phyloP scores from a whole-genome alignment of 169 alveolate genomes.

The Plasmodium reichenowi region DNA sequence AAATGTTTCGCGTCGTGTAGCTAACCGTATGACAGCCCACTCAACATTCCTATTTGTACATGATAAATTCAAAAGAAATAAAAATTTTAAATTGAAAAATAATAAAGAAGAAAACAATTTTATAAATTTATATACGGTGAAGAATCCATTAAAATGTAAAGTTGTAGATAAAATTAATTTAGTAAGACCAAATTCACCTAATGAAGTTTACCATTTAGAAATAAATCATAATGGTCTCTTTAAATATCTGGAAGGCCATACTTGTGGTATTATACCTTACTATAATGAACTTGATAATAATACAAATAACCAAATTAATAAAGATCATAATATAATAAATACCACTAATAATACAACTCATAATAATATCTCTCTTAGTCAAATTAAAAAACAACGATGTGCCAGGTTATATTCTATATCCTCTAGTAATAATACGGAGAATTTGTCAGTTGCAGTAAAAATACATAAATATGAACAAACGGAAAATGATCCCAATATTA shows the following conservation, averaged over 20 bases:
- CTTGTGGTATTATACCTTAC: constrained; percentile 85
- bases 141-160: constrained; percentile 79
- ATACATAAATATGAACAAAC: constrained; percentile 50
- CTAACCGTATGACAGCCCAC: background rate
- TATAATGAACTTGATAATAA: constrained; percentile 31
- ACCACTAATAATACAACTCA: background rate
- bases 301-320: background rate
- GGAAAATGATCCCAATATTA: background rate
- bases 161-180: constrained; percentile 69
- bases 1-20: background rate
- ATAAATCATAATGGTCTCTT: constrained; percentile 77
- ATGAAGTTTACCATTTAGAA: constrained; percentile 80
- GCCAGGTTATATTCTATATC: constrained; percentile 69
- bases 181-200: constrained; percentile 71
- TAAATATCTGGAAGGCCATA: constrained; percentile 79
- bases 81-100: background rate
- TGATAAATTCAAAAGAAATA: constrained; percentile 20
- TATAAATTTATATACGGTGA: constrained; percentile 75
- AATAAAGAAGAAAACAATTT: constrained; percentile 13
- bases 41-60: background rate
- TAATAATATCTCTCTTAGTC: background rate
- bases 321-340: background rate
- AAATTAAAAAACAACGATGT: constrained; percentile 7
- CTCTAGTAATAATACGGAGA: constrained; percentile 16
- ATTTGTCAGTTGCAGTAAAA: constrained; percentile 48